Evolutionary conservation across 2,329 filamentous ascomycete species (phyloP), one percentile per base, ranked within the genome.

Genomic region (Lizonia empirigonia): DNA sequence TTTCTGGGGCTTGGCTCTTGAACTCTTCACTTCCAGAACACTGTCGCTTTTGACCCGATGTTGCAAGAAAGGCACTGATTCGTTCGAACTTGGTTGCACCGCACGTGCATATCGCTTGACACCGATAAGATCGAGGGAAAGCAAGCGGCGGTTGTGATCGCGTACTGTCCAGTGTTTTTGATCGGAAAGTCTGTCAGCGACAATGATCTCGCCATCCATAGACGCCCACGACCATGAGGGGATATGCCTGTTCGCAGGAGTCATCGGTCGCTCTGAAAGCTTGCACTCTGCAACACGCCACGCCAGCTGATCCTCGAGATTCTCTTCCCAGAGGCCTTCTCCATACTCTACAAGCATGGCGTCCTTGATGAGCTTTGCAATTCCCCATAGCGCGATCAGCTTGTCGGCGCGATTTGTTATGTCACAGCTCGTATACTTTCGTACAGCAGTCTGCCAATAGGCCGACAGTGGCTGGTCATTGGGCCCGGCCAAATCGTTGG

Each of bases 341-440:
- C 44, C 64, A 30, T 67, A 69, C 32, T 59, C 55, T 7, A 51
- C 53, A 2, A 37, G 33, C 16, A 65, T 44, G 13, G 30, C 54
- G 24, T 68, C 67, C 2, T 61, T 54, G 10, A 68, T 50, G 7
- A 65, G 48, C 30, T 66, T 68, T 5, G 65, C 67, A 7, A 69
- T 62, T n/a, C 67, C 59, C 65, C 62, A 69, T 12, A 68, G 54
- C 4, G 67, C 65, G 5, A 63, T 50, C 0, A 56, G 33, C 40
- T 67, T 68, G 34, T 69, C 67, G 1, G 20, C 44, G 2, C 55
- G 53, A 0, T 53, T 53, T 1, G 62, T 66, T 10, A 69, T 38
- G 2, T 56, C 37, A 39, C 63, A 67, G 7, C 30, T 49, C 2
- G 66, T 66, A 35, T 68, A 68, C 7, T 54, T 62, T 0, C 33